Evolutionary conservation across 2,329 filamentous ascomycete species (phyloP).

Genomic region (Massarina eburnea): DNA sequence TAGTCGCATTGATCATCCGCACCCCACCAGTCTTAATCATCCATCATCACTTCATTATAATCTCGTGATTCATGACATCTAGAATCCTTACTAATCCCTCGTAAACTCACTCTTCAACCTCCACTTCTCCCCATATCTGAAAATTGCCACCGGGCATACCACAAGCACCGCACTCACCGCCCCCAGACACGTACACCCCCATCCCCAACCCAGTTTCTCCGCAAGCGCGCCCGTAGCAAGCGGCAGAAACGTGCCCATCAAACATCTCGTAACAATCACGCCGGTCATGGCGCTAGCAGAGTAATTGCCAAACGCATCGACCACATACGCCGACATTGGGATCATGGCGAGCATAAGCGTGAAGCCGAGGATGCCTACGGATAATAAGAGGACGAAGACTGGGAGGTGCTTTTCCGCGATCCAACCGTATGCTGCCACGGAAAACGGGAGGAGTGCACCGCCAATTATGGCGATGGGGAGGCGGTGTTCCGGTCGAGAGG

Average conservation of each 20-base stretch:
- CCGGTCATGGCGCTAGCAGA: slow-evolving; percentile 61
- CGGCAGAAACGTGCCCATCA: slow-evolving; percentile 61
- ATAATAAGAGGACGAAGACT: slow-evolving; percentile 47
- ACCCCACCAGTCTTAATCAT: too few species aligned
- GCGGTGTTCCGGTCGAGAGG: slow-evolving; percentile 56
- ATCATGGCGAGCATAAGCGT: slow-evolving; percentile 52
- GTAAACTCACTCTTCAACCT: slow-evolving; percentile 55
- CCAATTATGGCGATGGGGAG: slow-evolving; percentile 57
- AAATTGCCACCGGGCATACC: slow-evolving; percentile 55
- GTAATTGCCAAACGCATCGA: slow-evolving; percentile 59
- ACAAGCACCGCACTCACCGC: slow-evolving; percentile 48
- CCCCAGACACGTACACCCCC: slow-evolving; percentile 53
- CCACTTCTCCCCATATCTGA: slow-evolving; percentile 56
- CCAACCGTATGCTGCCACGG: slow-evolving; percentile 56
- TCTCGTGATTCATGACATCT: too few species aligned
- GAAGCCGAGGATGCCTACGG: slow-evolving; percentile 50
- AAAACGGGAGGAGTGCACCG: slow-evolving; percentile 49
- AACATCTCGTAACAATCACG: slow-evolving; percentile 57
- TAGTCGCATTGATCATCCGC: too few species aligned
- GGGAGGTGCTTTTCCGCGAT: slow-evolving; percentile 48
- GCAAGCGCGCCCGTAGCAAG: slow-evolving; percentile 54
- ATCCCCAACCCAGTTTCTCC: slow-evolving; percentile 54
- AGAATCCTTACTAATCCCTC: slow-evolving; percentile 1
- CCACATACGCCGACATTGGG: slow-evolving; percentile 58
- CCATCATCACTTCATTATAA: too few species aligned